Evolutionary conservation across 1,284 basidiomycete genomes (phyloP).

Genomic region (Cronartium quercuum): DNA sequence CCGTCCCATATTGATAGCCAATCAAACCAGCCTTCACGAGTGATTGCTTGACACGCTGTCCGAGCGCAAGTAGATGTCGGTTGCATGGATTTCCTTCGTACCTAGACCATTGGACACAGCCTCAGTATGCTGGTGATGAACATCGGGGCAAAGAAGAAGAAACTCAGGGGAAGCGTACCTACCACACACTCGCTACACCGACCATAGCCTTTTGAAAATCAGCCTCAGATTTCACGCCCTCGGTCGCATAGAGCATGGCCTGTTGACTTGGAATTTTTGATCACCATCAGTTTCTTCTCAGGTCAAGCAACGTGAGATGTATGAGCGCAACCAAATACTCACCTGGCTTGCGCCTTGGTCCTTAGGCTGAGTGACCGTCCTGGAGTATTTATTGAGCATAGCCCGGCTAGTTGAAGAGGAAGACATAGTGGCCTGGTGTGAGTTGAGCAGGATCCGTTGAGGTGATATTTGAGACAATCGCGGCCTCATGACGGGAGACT

Average conservation of each 20-base stretch:
- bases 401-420: neutral
- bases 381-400: slow-evolving; percentile 72
- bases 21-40: slow-evolving; percentile 67
- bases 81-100: slow-evolving; percentile 63
- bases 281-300: neutral
- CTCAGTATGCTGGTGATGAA: neutral
- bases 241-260: slow-evolving; percentile 96
- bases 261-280: neutral
- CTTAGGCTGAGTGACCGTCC: slow-evolving; percentile 77
- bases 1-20: slow-evolving; percentile 94
- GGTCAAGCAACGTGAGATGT: neutral
- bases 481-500: neutral
- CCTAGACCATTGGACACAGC: neutral
- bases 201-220: slow-evolving; percentile 85
- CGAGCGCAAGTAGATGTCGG: slow-evolving; percentile 80
- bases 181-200: slow-evolving; percentile 90
- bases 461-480: neutral
- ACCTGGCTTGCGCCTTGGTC: slow-evolving; percentile 89
- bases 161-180: slow-evolving; percentile 48
- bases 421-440: neutral
- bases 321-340: slow-evolving; percentile 40
- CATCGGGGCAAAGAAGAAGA: neutral
- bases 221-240: slow-evolving; percentile 66
- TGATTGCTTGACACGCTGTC: slow-evolving; percentile 76
- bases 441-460: neutral